These are phyloP conservation scores for Hypoxylon rubiginosum DNA, from an alignment of 2,329 filamentous ascomycete genomes.

Conservation along the genomic window DNA sequence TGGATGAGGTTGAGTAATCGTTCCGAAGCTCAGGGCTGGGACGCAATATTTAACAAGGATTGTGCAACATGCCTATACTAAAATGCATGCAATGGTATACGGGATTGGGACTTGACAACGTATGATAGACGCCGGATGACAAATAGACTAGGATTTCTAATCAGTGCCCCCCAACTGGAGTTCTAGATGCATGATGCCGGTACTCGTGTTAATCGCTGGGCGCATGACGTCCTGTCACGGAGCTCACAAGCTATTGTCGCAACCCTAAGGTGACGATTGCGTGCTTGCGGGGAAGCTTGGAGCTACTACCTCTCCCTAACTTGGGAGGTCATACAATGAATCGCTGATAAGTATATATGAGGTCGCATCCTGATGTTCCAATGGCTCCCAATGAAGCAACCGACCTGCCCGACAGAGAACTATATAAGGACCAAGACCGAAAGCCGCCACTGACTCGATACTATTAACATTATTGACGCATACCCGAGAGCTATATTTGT, in stretches of 20 bases:
- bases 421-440: slow-evolving; percentile 29
- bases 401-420: slow-evolving; percentile 18
- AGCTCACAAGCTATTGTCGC: slow-evolving; percentile 34
- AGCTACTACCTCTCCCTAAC: slow-evolving; percentile 24
- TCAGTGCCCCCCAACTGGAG: slow-evolving; percentile 23
- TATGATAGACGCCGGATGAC: slow-evolving; percentile 20
- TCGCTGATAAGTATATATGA: slow-evolving; percentile 32
- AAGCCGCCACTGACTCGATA: not conserved
- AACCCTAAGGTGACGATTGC: slow-evolving; percentile 43
- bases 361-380: slow-evolving; percentile 23
- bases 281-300: slow-evolving; percentile 49
- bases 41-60: slow-evolving; percentile 22
- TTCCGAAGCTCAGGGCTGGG: not conserved
- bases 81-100: slow-evolving; percentile 6
- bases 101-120: slow-evolving; percentile 8
- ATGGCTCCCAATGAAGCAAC: slow-evolving; percentile 1
- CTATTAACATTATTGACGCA: slow-evolving; percentile 1
- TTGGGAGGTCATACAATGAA: slow-evolving; percentile 20
- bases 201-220: slow-evolving; percentile 21
- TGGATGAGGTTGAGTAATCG: slow-evolving; percentile 38
- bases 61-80: slow-evolving; percentile 13
- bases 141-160: slow-evolving; percentile 47
- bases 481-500: not conserved
- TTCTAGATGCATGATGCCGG: slow-evolving; percentile 24
- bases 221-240: slow-evolving; percentile 28